phyloP scores from a whole-genome alignment of 192 early-diverging fungal species.

The Spinellus fusiger region DNA sequence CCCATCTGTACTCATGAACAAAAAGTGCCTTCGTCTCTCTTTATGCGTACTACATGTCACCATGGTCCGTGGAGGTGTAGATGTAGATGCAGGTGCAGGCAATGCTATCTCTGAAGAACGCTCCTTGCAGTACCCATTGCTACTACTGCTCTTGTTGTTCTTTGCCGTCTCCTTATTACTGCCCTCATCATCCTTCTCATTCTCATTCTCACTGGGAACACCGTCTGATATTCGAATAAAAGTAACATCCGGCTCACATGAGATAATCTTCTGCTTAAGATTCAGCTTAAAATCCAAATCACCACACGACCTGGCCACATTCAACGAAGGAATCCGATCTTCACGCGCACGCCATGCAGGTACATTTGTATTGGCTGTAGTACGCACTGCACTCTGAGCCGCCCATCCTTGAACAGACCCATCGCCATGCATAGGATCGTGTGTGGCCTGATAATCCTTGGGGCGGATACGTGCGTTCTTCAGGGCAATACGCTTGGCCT shows the following conservation, averaged over 20 bases:
- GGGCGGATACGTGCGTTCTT: conserved; percentile 55
- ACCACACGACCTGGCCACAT: conserved; percentile 50
- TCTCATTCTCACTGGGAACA: neutral
- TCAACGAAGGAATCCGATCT: conserved; percentile 40
- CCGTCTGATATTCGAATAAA: conserved; percentile 38
- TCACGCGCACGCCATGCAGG: conserved; percentile 7
- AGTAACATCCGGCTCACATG: conserved; percentile 49
- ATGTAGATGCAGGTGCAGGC: too few species aligned
- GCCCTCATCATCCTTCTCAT: neutral
- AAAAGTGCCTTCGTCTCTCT: conserved; percentile 33
- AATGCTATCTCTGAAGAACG: too few species aligned
- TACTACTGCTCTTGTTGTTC: too few species aligned
- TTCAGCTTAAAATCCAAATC: conserved; percentile 55
- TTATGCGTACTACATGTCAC: conserved; percentile 3
- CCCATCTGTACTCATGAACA: conserved; percentile 55
- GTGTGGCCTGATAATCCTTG: conserved; percentile 24
- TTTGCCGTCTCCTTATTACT: too few species aligned
- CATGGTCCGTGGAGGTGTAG: neutral
- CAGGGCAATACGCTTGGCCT: conserved; percentile 34
- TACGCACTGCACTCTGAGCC: conserved; percentile 17
- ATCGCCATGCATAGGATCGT: neutral
- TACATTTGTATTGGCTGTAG: conserved; percentile 1
- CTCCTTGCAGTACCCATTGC: too few species aligned
- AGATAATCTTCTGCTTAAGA: conserved; percentile 39
- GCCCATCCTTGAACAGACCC: neutral